Conservation (phyloP, 768 basidiomycete species). For the Russula earlei region DNA sequence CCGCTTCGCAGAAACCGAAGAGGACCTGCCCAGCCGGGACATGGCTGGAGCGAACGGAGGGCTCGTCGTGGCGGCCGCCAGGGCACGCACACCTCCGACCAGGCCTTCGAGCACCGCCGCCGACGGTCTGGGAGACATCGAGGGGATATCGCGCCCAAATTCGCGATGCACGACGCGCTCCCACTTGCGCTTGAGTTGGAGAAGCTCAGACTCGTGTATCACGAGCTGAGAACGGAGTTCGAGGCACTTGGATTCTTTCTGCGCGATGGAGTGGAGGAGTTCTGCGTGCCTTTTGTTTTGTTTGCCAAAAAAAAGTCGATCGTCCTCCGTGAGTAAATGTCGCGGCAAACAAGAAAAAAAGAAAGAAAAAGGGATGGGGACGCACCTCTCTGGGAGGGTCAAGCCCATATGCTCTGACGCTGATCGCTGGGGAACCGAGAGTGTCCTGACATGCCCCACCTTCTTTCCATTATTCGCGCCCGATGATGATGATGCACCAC, state of each 20-base stretch:
- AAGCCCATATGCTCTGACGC: constrained; percentile 34
- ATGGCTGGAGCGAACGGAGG: constrained; percentile 22
- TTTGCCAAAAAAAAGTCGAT: neutral
- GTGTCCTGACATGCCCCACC: constrained; percentile 21
- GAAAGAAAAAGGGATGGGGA: too few species aligned
- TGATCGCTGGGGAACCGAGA: constrained; percentile 15
- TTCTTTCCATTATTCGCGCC: neutral
- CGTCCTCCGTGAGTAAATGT: neutral
- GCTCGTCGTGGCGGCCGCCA: constrained; percentile 39
- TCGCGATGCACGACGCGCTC: constrained; percentile 66
- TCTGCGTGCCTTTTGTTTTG: constrained; percentile 54
- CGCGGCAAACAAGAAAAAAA: neutral
- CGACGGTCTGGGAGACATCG: constrained; percentile 15
- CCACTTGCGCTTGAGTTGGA: constrained; percentile 75
- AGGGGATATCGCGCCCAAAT: constrained; percentile 28
- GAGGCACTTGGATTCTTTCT: constrained; percentile 77
- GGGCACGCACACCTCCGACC: constrained; percentile 55
- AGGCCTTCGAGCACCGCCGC: constrained; percentile 43
- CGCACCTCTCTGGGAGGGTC: constrained; percentile 68
- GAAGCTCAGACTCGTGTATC: constrained; percentile 61
- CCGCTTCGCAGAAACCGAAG: constrained; percentile 9
- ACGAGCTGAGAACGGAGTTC: constrained; percentile 70
- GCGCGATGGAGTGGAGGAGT: constrained; percentile 73
- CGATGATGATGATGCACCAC: neutral
- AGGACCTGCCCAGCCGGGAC: constrained; percentile 10